Evolutionary conservation across 2,329 filamentous ascomycete species (phyloP), one percentile per base, ranked within the genome.

Genomic region (Sporothrix euskadiensis): DNA sequence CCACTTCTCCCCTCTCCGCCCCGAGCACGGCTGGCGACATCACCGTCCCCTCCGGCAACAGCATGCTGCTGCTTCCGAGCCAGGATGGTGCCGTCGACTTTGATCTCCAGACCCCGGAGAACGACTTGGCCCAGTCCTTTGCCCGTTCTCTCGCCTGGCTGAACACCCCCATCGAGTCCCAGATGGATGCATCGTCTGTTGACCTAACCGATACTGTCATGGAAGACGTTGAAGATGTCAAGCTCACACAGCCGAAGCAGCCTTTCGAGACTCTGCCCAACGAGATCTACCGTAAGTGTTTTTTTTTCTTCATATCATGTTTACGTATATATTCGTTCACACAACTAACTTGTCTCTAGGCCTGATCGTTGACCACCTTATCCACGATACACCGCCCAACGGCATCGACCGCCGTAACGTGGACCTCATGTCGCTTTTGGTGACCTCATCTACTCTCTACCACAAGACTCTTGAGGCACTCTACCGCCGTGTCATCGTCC

Each of bases 401-500:
- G 91, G 91, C 72, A 87, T 93, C 77, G 89, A 91, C 35, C 89
- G 90, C 54, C 91, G 93, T 76, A 95, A 95, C 80, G 87, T 91
- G 73, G 92, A 95, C 80, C 84, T 95, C 74, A 91, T 94, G 84
- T 89, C 92, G 22, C 87, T 94, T 75, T 85, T 95, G 52, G 83
- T 94, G 76, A 89, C 91, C n/a, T 95, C 92, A n/a, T 89, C 88
- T 79, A 88, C 88, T 41, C 84, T 95, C 74, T 91, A 95, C 79
- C 87, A 87, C 35, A 90, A 90, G 26, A 94, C 92, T 3, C 84
- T 94, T 47, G 88, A 88, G 77, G 92, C 92, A 7, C 86, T 96
- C 68, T 95, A 95, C 83, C 88, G 89, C 76, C 89, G 92, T 80
- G 92, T 95, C 80, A 94, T 92, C 59, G 91, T 95, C 77, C 92